Base-by-base conservation (phyloP, 106 monocot genomes). In the Acorus gramineus region DNA sequence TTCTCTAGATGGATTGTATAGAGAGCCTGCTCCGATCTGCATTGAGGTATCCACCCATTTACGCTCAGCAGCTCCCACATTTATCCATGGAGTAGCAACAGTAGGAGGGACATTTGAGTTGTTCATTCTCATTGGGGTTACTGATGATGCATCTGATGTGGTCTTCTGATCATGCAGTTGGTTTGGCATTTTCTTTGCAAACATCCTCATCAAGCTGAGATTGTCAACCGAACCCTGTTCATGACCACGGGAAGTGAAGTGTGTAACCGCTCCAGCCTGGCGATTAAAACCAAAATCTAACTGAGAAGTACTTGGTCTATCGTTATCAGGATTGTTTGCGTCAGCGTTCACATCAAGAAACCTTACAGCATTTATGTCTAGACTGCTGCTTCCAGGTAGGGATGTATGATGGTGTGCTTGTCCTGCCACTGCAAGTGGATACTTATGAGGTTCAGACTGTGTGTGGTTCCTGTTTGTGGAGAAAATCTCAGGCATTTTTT, bases 31-130 rank as follows among this genome's bases (percentile, higher is more conserved):
- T 58, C 64, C 72, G n/a, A 49, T 66, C 69, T 80, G 73, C 53
- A 50, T 73, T 42, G 59, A 62, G 49, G 44, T 48, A 56, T 63
- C 52, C 47, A 67, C 44, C 47, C 56, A 49, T 73, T 77, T 79
- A 5, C 42, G 71, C 56, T 71, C 73, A 14, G 62, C 52, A 5
- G 72, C 44, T 52, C 79, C 81, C 52, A 76, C 59, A 2, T 89
- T 83, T 66, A 89, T 86, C 83, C 93, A 86, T 53, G 85, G 51
- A 12, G 64, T 69, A 70, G 76, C 72, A 51, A 80, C 72, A 55
- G 66, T 73, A 55, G 79, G 58, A 53, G 67, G 61, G 42, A 66
- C 66, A 76, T 62, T 72, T 4, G 62, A 59, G 64, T 66, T 65
- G 56, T 79, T 78, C 65, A 72, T 77, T 48, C 60, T 60, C 3